Base-by-base conservation (phyloP, 805 yeast species). In the Candida caryicola region DNA sequence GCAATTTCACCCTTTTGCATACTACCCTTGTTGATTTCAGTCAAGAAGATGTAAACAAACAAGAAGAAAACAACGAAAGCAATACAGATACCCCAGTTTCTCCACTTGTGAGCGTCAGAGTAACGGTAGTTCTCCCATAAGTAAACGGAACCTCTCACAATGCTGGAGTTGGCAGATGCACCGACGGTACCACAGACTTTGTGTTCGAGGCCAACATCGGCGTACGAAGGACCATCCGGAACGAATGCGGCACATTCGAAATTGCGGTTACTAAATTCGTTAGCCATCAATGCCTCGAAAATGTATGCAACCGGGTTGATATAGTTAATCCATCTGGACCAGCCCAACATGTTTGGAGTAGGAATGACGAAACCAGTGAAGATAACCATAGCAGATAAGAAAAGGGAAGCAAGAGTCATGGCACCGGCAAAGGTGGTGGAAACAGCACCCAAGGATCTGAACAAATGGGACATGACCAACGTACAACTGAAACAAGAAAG, bases 1-100 rank as follows among this genome's bases (percentile, higher is more conserved):
- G 81, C 61, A 23, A 82, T 69, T 59, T 83, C 90, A 68, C 90
- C 90, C 60, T 78, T 78, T 58, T 79, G 85, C 66, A 73, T 69
- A 2, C 85, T 77, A 55, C 82, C 79, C 52, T 72, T 74, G 50
- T 78, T 77, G 45, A 52, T 62, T 55, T 84, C 90, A 37, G 78
- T 71, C 41, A 78, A 64, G 2, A 63, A 25, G 42, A 84, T 56
- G 55, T 82, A 82, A 8, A 75, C 64, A 36, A 46, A 51, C 37
- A 81, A 66, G 60, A 83, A 80, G 57, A 78, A 70, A 31, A 81
- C 40, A 17, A 62, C 59, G 53, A 73, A 85, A 1, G 71, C 87
- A 43, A 80, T 34, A 28, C 69, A 58, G 46, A 85, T 81, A 56
- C 90, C 86, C 43, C 65, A 69, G 48, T 80, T 74, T 62, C 85